phyloP scores from a whole-genome alignment of 148 eudicot species.

The Vaccinium corymbosum region DNA sequence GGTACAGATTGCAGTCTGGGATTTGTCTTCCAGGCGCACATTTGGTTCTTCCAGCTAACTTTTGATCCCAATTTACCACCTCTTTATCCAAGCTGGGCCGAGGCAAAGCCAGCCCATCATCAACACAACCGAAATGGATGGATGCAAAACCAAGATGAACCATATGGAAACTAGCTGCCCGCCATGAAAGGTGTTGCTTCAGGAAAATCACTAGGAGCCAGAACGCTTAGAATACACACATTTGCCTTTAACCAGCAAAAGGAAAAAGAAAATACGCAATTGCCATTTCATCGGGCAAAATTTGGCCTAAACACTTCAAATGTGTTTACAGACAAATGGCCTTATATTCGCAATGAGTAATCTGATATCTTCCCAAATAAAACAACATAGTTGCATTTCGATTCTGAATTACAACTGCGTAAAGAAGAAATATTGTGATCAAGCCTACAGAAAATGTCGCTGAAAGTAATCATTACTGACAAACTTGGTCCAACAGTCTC shows the following conservation, averaged over 20 bases:
- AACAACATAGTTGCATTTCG: background rate
- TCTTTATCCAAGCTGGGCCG: background rate
- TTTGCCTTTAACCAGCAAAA: background rate
- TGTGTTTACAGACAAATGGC: background rate
- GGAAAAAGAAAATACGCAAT: background rate
- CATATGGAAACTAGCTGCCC: background rate
- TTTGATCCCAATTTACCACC: background rate
- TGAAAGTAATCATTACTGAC: background rate
- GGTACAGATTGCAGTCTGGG: background rate
- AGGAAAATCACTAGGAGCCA: too few species aligned
- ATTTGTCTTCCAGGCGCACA: background rate
- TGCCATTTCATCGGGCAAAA: background rate
- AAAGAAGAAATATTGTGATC: background rate
- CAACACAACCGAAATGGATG: background rate
- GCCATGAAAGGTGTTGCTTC: background rate
- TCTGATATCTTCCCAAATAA: background rate
- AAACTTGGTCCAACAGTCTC: background rate
- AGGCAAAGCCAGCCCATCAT: background rate
- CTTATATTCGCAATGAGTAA: background rate
- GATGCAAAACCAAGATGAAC: background rate
- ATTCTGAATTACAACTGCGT: background rate
- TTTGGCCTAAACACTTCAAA: background rate
- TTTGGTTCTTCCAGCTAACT: background rate
- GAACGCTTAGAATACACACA: too few species aligned
- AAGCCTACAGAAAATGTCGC: background rate